Evolutionary conservation across 768 basidiomycete species (phyloP).

Genomic region (Trametes maxima): DNA sequence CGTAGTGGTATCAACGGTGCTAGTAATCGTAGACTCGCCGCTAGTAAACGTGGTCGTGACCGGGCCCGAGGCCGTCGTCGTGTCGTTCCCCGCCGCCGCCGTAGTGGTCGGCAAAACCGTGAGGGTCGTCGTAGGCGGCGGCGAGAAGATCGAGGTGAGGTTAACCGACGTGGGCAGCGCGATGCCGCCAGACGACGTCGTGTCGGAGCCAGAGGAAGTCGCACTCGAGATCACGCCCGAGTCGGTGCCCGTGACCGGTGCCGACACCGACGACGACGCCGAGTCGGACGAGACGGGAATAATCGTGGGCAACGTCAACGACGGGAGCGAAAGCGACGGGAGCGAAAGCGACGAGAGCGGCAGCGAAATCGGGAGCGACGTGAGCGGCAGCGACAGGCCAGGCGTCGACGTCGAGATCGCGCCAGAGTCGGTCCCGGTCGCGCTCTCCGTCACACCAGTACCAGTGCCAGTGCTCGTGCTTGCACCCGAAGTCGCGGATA

Average conservation of each 20-base stretch:
- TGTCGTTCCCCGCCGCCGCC: background rate
- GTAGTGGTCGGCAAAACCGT: background rate
- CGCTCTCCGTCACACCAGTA: slow-evolving; percentile 10
- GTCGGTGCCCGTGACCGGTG: background rate
- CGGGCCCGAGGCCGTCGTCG: too few species aligned
- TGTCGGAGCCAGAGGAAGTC: background rate
- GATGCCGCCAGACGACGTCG: background rate
- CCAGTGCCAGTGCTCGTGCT: background rate
- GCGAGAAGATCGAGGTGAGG: slow-evolving; percentile 1
- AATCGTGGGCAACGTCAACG: background rate
- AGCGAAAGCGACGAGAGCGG: background rate
- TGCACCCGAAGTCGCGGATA: background rate
- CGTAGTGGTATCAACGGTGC: background rate
- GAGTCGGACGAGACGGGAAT: slow-evolving; percentile 27
- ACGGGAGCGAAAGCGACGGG: background rate
- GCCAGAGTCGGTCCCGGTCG: slow-evolving; percentile 7
- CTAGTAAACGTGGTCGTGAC: too few species aligned
- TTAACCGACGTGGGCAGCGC: background rate
- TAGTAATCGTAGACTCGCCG: too few species aligned
- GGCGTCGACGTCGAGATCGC: slow-evolving; percentile 7
- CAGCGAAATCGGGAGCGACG: slow-evolving; percentile 1
- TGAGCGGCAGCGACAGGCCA: background rate
- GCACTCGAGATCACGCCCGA: background rate
- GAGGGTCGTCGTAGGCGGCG: background rate
- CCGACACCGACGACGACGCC: background rate